phyloP scores from a whole-genome alignment of 192 early-diverging fungal species.

The Spizellomyces sp. region DNA sequence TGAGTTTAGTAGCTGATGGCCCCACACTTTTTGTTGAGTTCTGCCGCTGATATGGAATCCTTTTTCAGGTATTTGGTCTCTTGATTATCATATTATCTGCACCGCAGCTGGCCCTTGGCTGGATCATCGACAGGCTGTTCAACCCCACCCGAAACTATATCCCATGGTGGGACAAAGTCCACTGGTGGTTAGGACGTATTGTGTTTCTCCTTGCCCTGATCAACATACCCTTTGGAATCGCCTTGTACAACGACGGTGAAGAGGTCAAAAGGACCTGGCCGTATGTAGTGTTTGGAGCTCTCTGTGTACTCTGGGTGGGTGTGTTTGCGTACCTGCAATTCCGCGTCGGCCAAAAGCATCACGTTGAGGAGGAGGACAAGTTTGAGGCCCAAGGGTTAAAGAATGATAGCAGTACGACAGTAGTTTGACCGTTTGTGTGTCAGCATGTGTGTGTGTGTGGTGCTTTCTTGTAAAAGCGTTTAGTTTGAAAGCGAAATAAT shows the following conservation, averaged over 20 bases:
- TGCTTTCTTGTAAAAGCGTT: too few relatives aligned
- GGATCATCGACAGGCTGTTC: constrained; percentile 31
- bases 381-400: too few relatives aligned
- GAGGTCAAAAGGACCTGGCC: constrained; percentile 1
- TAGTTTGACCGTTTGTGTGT: too few relatives aligned
- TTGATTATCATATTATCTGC: constrained; percentile 28
- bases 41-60: not conserved
- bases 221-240: constrained; percentile 44
- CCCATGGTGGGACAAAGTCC: constrained; percentile 51
- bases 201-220: constrained; percentile 40
- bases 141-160: constrained; percentile 24
- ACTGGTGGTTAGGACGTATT: constrained; percentile 51
- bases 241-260: constrained; percentile 20
- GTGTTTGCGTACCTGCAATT: constrained; percentile 1
- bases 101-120: constrained; percentile 46
- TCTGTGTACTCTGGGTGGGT: not conserved
- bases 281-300: constrained; percentile 8
- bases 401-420: too few relatives aligned
- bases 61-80: constrained; percentile 38
- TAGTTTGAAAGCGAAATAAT: too few relatives aligned
- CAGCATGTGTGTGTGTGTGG: too few relatives aligned
- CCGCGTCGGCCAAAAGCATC: not conserved
- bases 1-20: not conserved
- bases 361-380: not conserved
- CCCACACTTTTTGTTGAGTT: not conserved